Evolutionary conservation across 2,329 filamentous ascomycete species (phyloP).

Genomic region (Trichoderma sp.): DNA sequence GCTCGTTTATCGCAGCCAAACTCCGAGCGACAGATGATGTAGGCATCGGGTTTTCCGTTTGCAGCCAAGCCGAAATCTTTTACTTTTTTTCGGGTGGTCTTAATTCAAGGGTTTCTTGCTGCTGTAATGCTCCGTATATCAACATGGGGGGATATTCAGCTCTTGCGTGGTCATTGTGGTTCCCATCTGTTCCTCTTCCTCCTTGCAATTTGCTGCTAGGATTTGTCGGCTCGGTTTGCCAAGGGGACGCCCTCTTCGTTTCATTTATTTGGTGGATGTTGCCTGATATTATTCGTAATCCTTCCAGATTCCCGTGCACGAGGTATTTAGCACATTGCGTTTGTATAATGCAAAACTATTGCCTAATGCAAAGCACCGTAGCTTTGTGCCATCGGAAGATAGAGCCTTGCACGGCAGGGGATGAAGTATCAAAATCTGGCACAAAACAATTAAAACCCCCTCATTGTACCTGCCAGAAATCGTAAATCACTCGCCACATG

Average conservation of each 20-base stretch:
- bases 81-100: background rate
- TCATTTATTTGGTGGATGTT: background rate
- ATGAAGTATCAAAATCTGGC: too few relatives aligned
- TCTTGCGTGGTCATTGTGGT: background rate
- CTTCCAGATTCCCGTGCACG: background rate
- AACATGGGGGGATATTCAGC: background rate
- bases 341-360: background rate
- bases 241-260: background rate
- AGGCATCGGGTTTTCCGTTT: background rate
- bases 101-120: background rate
- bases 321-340: background rate
- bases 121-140: background rate
- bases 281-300: background rate
- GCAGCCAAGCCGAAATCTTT: background rate
- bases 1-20: background rate
- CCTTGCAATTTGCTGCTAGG: background rate
- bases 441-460: too few relatives aligned
- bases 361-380: background rate
- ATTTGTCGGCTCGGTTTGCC: background rate
- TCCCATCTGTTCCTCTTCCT: background rate
- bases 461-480: too few relatives aligned
- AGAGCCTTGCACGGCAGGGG: too few relatives aligned
- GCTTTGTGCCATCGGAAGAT: background rate
- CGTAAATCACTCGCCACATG: too few relatives aligned
- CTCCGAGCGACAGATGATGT: background rate